Evolutionary conservation across 1,284 basidiomycete genomes (phyloP).

Genomic region (Cutaneotrichosporon curvatum): DNA sequence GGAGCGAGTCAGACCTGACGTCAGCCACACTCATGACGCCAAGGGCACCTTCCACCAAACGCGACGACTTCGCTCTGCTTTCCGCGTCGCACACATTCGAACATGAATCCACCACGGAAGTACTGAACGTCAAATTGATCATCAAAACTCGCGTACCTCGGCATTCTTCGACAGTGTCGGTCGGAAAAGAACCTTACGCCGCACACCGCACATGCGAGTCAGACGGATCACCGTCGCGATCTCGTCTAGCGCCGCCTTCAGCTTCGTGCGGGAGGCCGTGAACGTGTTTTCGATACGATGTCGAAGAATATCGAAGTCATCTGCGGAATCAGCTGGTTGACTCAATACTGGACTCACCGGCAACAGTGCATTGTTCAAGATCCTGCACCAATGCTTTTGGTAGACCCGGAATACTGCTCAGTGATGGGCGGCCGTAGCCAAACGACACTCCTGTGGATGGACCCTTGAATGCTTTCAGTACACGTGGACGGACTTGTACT

Average conservation of each 20-base stretch:
- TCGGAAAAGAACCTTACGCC: slow-evolving; percentile 47
- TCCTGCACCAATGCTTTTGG: slow-evolving; percentile 31
- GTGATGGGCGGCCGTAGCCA: slow-evolving; percentile 20
- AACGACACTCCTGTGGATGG: slow-evolving; percentile 21
- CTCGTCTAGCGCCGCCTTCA: slow-evolving; percentile 45
- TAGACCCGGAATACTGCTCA: slow-evolving; percentile 27
- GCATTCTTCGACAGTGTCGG: slow-evolving; percentile 42
- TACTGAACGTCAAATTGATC: slow-evolving; percentile 31
- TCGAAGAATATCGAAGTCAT: slow-evolving; percentile 29
- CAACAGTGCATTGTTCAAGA: slow-evolving; percentile 58
- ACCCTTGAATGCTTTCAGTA: slow-evolving; percentile 34
- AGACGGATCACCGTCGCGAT: slow-evolving; percentile 45
- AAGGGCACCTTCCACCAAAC: slow-evolving; percentile 51
- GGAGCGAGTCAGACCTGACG: slow-evolving; percentile 27
- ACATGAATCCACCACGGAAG: slow-evolving; percentile 51
- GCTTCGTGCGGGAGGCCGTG: slow-evolving; percentile 18
- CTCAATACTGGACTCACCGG: slow-evolving; percentile 51
- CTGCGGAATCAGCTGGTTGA: slow-evolving; percentile 8
- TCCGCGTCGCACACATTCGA: slow-evolving; percentile 49
- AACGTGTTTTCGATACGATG: slow-evolving; percentile 28
- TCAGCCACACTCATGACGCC: not conserved
- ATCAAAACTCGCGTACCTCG: slow-evolving; percentile 21
- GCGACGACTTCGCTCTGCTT: slow-evolving; percentile 50
- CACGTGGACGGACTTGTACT: slow-evolving; percentile 22
- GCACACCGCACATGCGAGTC: slow-evolving; percentile 47